Conservation (phyloP, 2,329 filamentous ascomycete species). For the Colletotrichum sublineola region DNA sequence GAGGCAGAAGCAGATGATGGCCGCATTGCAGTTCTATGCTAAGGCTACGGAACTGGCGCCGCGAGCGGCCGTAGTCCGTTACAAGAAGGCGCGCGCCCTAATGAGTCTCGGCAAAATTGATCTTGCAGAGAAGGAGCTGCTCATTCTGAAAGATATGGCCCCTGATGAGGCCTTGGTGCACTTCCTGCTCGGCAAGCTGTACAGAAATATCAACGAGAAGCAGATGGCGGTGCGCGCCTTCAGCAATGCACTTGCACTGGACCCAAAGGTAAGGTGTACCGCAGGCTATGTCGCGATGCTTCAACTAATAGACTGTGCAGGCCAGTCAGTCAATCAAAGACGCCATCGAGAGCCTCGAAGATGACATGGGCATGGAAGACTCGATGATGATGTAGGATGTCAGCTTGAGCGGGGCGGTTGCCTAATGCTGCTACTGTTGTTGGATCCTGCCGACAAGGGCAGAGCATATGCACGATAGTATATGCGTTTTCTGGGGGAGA, state of each 20-base stretch:
- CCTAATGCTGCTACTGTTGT: background rate
- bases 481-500: slow-evolving; percentile 23
- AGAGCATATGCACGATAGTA: slow-evolving; percentile 13
- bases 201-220: slow-evolving; percentile 79
- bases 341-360: slow-evolving; percentile 91
- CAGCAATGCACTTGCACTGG: slow-evolving; percentile 93
- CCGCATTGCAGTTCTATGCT: slow-evolving; percentile 84
- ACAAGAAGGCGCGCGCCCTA: slow-evolving; percentile 91
- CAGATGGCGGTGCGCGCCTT: slow-evolving; percentile 91
- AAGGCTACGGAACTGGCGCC: slow-evolving; percentile 87
- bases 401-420: background rate
- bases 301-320: slow-evolving; percentile 59
- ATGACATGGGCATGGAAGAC: slow-evolving; percentile 79
- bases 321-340: slow-evolving; percentile 96
- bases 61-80: slow-evolving; percentile 83
- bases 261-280: slow-evolving; percentile 85
- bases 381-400: slow-evolving; percentile 69
- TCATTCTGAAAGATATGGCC: slow-evolving; percentile 89
- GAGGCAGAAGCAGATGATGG: slow-evolving; percentile 84
- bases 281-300: background rate
- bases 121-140: slow-evolving; percentile 83
- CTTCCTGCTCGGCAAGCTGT: slow-evolving; percentile 89
- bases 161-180: slow-evolving; percentile 97
- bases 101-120: slow-evolving; percentile 80
- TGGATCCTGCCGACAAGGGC: background rate